Percentiles rank a stretch among this genome's conserved stretches.
phyloP scores from a whole-genome alignment of 163 green algal species.

The Dunaliella salina region DNA sequence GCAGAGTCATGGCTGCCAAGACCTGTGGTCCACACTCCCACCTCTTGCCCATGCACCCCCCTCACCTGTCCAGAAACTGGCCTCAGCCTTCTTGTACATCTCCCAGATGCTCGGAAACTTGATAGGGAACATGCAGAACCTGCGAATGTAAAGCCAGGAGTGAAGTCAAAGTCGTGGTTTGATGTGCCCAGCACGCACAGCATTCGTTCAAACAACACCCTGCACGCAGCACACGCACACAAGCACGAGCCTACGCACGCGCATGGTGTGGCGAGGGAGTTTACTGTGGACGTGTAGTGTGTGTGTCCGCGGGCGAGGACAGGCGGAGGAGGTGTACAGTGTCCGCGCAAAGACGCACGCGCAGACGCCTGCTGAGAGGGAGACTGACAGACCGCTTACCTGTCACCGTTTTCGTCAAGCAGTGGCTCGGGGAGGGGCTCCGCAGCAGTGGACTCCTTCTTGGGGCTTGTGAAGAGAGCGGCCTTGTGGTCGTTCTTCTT shows the following conservation, averaged over 20 bases:
- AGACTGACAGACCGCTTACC: too few species aligned
- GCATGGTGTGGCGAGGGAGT: too few species aligned
- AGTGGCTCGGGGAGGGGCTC: slow-evolving; percentile 68
- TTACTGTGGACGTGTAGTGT: too few species aligned
- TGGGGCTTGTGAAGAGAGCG: slow-evolving; percentile 34
- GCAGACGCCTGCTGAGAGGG: too few species aligned
- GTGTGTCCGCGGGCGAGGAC: too few species aligned
- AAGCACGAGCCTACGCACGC: too few species aligned
- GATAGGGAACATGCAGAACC: slow-evolving; percentile 94
- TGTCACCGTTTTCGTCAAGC: slow-evolving; percentile 76
- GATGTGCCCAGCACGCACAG: neutral
- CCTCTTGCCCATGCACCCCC: neutral
- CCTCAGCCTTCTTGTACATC: slow-evolving; percentile 96
- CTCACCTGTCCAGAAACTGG: slow-evolving; percentile 87
- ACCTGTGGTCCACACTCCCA: neutral
- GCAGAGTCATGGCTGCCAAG: too few species aligned
- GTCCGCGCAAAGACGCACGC: too few species aligned
- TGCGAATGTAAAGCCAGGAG: neutral
- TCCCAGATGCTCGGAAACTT: slow-evolving; percentile 74
- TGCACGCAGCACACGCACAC: too few species aligned
- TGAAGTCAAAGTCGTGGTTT: neutral
- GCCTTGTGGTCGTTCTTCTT: slow-evolving; percentile 16
- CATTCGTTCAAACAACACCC: neutral
- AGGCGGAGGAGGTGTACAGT: too few species aligned
- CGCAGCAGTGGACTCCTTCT: slow-evolving; percentile 25